Base-by-base conservation (phyloP, 2,329 filamentous ascomycete genomes). In the Coleophoma eucalyptorum region DNA sequence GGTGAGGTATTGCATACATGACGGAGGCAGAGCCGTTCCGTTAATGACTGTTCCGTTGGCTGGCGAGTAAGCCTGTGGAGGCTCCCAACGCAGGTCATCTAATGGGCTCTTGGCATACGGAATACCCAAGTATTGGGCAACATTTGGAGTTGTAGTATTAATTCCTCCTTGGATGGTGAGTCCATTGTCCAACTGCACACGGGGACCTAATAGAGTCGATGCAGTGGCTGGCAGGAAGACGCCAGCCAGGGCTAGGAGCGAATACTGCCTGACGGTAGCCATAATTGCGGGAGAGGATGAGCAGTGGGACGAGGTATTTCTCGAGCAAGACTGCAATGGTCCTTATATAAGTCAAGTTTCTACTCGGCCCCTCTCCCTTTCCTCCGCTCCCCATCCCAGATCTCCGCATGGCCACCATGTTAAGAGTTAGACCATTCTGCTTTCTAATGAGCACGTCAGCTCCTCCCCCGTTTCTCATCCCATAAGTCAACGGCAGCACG, bases 71-170 rank as follows among this genome's bases (percentile, higher is more conserved):
- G n/a, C 19, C 19, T 42, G 41, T 44, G 31, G 40, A 13, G 34
- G 12, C 12, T 52, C 50, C 40, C 57, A 61, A 4, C 79, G 71
- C 46, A 80, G 67, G 51, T 72, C 60, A 1, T 72, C 74, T 16
- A 74, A 66, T 0, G 78, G 78, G 35, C 77, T 73, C 53, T 76
- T 70, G 2, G 77, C 78, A 59, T 74, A 81, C 0, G 77, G 78
- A 10, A 81, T 71, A 5, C 71, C 73, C 4, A 76, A 60, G 53
- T 74, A 77, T 19, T 53, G 48, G 8, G 49, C 50, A 15, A 56
- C 54, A 35, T 51, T 41, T 4, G 54, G 48, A 13, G 50, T 42
- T 7, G 43, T 50, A 5, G 41, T 34, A 43, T 55, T 50, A 33
- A 56, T 46, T 44, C 51, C 38, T 16, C 54, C 52, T 6, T 26